Base-by-base conservation (phyloP, 805 yeast species). In the Candida montana region DNA sequence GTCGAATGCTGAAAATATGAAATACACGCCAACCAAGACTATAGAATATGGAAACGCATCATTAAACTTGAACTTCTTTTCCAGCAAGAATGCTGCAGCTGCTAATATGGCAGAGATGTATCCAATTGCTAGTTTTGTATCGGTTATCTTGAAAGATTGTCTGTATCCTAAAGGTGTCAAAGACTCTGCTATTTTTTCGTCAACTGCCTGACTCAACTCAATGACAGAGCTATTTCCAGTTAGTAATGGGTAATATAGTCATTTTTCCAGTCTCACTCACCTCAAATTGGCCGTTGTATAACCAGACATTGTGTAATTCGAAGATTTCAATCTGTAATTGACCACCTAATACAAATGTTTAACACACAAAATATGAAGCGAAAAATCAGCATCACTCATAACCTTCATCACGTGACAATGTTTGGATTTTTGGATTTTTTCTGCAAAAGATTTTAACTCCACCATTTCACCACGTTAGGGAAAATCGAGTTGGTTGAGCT, bases 61-160 rank as follows among this genome's bases (percentile, higher is more conserved):
- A 9, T 64, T 51, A 47, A 72, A 77, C 4, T 54, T 45, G 34
- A 62, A 54, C 45, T 74, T 72, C 59, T 76, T 77, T 49, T 78
- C 84, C 32, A 74, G 49, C 17, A 62, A 55, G 51, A 67, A 78
- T 37, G 79, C 68, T 3, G 58, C 51, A 4, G 66, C 83, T 9
- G 81, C 77, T 15, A 75, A 58, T 2, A 61, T 55, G 7, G 72
- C 81, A 24, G 76, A 71, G 16, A 67, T 47, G 43, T 71, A 68
- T 2, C 83, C 83, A 39, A 78, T 58, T 6, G 67, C 72, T 35
- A 77, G 57, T 53, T 72, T 75, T 15, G 66, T 53, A 54, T 78
- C 84, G 21, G 49, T 55, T 11, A 72, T 49, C 7, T 48, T 43
- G 45, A 70, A 69, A 10, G 70, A 62, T 47, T 73, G 70, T 7